A percentile compares a stretch with the other conserved stretches of the same genome.
Conservation (phyloP, 2,329 filamentous ascomycete species). For the Colletotrichum plurivorum region DNA sequence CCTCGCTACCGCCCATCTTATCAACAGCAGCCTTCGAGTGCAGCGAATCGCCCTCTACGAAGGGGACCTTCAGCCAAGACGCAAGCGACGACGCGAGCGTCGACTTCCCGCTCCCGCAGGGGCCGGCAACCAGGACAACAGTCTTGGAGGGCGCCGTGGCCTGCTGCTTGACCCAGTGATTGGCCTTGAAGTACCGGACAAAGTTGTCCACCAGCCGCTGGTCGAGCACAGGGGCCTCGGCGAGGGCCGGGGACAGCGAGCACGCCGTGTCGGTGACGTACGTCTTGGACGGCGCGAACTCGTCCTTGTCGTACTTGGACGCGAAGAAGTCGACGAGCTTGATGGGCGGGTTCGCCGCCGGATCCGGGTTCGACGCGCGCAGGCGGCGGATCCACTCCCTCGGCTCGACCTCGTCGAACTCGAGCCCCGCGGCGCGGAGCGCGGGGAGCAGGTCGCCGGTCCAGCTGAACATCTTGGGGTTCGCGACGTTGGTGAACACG, state of each 20-base stretch:
- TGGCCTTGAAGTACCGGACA: constrained; percentile 49
- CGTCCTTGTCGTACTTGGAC: constrained; percentile 52
- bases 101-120: constrained; percentile 58
- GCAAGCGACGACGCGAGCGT: constrained; percentile 53
- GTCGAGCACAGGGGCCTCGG: constrained; percentile 50
- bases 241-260: constrained; percentile 61
- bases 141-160: constrained; percentile 39
- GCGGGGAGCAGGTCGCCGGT: constrained; percentile 63
- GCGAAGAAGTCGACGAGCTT: constrained; percentile 68
- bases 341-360: constrained; percentile 63
- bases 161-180: constrained; percentile 54
- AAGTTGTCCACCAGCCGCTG: constrained; percentile 55
- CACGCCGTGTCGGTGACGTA: constrained; percentile 56
- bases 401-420: constrained; percentile 60
- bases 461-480: constrained; percentile 64
- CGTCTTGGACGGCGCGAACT: constrained; percentile 59
- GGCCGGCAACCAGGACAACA: constrained; percentile 54
- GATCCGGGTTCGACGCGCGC: constrained; percentile 59
- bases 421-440: constrained; percentile 58
- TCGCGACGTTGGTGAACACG: constrained; percentile 63
- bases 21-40: constrained; percentile 51
- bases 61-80: constrained; percentile 47
- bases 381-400: constrained; percentile 61
- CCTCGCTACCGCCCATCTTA: constrained; percentile 48
- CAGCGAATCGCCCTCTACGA: constrained; percentile 57